phyloP scores from a whole-genome alignment of 2,329 filamentous ascomycete genomes.

The Penicillium frequentans region DNA sequence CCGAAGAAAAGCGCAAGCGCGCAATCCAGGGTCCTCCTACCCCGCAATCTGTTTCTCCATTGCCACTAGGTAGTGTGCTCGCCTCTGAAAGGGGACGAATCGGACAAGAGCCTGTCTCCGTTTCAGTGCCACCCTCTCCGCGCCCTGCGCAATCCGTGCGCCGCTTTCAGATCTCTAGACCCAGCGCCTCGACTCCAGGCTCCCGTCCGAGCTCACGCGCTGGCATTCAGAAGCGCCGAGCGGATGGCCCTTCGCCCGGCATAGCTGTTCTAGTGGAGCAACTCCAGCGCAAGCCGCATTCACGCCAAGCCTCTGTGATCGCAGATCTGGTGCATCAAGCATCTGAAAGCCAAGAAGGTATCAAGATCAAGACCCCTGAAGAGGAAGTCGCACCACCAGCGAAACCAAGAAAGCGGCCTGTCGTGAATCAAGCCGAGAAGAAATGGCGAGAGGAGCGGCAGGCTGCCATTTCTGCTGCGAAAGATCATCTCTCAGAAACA shows the following conservation, averaged over 20 bases:
- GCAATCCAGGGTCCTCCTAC: conserved; percentile 22
- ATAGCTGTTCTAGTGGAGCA: conserved; percentile 45
- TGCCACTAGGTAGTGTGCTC: not conserved
- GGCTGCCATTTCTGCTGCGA: conserved; percentile 34
- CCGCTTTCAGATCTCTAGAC: conserved; percentile 42
- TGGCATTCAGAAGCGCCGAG: conserved; percentile 38
- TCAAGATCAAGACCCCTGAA: conserved; percentile 9
- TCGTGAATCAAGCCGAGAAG: conserved; percentile 42
- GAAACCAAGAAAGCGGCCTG: conserved; percentile 38
- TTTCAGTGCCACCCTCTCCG: conserved; percentile 14
- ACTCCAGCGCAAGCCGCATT: conserved; percentile 32
- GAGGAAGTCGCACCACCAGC: conserved; percentile 4
- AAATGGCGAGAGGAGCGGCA: conserved; percentile 39
- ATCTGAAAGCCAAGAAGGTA: not conserved
- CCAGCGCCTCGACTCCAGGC: conserved; percentile 27
- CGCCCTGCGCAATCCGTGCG: conserved; percentile 28
- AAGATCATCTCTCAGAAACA: conserved; percentile 32
- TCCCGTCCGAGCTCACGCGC: conserved; percentile 23
- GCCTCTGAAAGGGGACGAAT: not conserved
- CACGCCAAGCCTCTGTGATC: conserved; percentile 35
- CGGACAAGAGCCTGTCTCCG: not conserved
- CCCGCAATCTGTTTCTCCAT: not conserved
- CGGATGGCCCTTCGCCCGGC: conserved; percentile 21
- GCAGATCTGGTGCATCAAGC: conserved; percentile 27
- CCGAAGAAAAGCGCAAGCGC: conserved; percentile 29